These are phyloP conservation scores for Eragrostis curvula DNA, from an alignment of 176 grass and related monocot genomes.

Conservation along the genomic window DNA sequence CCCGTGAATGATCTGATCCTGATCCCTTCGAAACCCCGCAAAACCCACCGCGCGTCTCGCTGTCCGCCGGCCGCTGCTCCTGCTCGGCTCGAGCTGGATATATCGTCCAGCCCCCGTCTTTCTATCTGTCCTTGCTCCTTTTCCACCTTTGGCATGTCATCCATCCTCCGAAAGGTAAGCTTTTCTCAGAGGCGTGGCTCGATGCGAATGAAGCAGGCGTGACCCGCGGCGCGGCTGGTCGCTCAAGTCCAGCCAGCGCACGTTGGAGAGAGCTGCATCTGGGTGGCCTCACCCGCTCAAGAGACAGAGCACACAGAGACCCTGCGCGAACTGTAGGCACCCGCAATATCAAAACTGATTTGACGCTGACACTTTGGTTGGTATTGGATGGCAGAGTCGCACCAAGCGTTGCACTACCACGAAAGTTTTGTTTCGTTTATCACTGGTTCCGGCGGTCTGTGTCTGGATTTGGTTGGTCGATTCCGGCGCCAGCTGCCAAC, in stretches of 20 bases:
- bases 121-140: neutral
- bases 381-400: slow-evolving; percentile 3
- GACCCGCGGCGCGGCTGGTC: neutral
- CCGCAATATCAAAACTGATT: slow-evolving; percentile 9
- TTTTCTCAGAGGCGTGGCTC: neutral
- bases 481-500: neutral
- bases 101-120: neutral
- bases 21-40: slow-evolving; percentile 60
- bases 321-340: neutral
- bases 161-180: neutral
- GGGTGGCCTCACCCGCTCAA: neutral
- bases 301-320: too few species aligned
- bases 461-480: slow-evolving; percentile 26
- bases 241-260: too few species aligned
- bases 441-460: neutral
- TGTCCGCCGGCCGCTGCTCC: neutral
- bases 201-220: neutral
- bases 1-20: slow-evolving; percentile 30
- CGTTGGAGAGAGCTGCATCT: neutral
- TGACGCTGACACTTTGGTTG: slow-evolving; percentile 1
- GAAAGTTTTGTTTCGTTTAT: neutral
- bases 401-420: slow-evolving; percentile 17
- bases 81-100: neutral
- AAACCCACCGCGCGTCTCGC: slow-evolving; percentile 32
- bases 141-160: neutral